A percentile compares a stretch with the other conserved stretches of the same genome.
phyloP scores from a whole-genome alignment of 2,329 filamentous ascomycete species.

The Aspergillus quadrilineatus region DNA sequence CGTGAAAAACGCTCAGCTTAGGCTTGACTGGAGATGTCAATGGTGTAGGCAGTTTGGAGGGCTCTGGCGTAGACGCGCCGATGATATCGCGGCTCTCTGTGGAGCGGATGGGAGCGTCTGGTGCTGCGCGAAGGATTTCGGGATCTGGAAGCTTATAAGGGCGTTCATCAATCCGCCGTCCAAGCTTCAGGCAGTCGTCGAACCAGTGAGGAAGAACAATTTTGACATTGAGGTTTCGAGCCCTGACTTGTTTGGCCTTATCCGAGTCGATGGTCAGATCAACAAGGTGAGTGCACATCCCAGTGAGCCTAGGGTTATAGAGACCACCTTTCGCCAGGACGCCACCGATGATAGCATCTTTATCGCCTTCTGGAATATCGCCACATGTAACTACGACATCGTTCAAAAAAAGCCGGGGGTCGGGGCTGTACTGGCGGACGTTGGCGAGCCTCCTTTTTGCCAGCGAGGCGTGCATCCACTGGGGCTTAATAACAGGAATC shows the following conservation, averaged over 20 bases:
- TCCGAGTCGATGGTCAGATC: constrained; percentile 73
- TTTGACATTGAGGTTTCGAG: constrained; percentile 69
- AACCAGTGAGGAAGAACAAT: constrained; percentile 97
- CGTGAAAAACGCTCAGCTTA: constrained; percentile 71
- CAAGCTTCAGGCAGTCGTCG: constrained; percentile 91
- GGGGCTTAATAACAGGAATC: constrained; percentile 78
- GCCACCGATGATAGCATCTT: constrained; percentile 87
- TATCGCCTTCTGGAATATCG: constrained; percentile 80
- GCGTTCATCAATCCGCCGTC: constrained; percentile 82
- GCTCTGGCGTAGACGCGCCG: constrained; percentile 62
- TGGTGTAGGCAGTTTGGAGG: constrained; percentile 40
- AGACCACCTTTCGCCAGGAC: constrained; percentile 86
- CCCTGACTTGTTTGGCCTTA: constrained; percentile 58
- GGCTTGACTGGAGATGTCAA: constrained; percentile 36
- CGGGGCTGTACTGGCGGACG: constrained; percentile 82
- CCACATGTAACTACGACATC: constrained; percentile 79
- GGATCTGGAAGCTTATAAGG: constrained; percentile 86
- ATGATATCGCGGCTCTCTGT: constrained; percentile 61
- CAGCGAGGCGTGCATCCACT: constrained; percentile 75
- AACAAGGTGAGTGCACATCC: constrained; percentile 82
- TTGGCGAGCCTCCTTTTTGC: constrained; percentile 69
- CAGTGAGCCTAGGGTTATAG: constrained; percentile 69
- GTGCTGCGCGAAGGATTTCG: constrained; percentile 67
- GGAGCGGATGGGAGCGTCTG: constrained; percentile 58
- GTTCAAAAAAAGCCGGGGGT: constrained; percentile 86